phyloP scores from a whole-genome alignment of 306 rosid species.

The Cicer cuneatum region DNA sequence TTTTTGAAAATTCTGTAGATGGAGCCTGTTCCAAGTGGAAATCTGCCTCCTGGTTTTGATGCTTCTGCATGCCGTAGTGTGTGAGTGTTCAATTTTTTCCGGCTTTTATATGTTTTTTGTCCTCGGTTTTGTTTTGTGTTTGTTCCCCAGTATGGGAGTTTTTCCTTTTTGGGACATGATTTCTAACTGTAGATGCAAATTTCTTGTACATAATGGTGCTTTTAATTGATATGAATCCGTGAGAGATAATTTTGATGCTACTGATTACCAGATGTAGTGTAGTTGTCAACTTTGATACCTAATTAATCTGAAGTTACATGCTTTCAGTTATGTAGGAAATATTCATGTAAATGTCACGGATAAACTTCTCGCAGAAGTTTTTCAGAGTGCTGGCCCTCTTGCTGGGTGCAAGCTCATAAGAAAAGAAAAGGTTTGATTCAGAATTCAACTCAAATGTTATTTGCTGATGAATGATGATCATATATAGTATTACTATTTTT shows the following conservation, averaged over 20 bases:
- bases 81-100: constrained; percentile 54
- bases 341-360: constrained; percentile 70
- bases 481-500: constrained; percentile 20
- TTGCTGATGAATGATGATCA: constrained; percentile 9
- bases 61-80: constrained; percentile 62
- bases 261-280: constrained; percentile 18
- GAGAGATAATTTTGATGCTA: constrained; percentile 26
- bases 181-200: constrained; percentile 1
- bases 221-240: constrained; percentile 29
- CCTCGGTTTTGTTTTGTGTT: constrained; percentile 16
- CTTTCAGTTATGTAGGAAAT: constrained; percentile 70
- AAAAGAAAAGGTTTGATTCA: constrained; percentile 62
- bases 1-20: constrained; percentile 53
- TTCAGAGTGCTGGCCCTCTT: constrained; percentile 70
- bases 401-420: constrained; percentile 71
- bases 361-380: constrained; percentile 67
- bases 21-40: constrained; percentile 72
- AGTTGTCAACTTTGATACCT: constrained; percentile 35
- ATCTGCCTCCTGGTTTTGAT: constrained; percentile 73
- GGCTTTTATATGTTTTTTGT: constrained; percentile 18
- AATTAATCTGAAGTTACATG: constrained; percentile 36
- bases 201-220: constrained; percentile 26
- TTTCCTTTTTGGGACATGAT: constrained; percentile 8
- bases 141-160: background rate
- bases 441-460: constrained; percentile 38